phyloP scores from a whole-genome alignment of 2,329 filamentous ascomycete genomes.

The Scytalidium sp. region DNA sequence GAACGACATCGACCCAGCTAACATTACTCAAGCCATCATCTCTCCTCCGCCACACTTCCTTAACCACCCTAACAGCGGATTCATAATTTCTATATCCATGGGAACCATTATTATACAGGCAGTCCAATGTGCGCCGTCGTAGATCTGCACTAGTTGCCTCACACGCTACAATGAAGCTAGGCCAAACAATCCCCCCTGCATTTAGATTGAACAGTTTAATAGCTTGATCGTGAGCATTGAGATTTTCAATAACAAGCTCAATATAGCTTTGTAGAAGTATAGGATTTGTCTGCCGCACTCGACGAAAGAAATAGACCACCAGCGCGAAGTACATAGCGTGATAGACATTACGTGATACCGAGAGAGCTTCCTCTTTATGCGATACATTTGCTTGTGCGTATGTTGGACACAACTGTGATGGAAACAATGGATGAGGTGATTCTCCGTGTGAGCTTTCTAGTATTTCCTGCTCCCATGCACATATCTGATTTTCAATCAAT shows the following conservation, averaged over 20 bases:
- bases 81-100: background rate
- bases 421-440: slow-evolving; percentile 10
- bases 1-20: slow-evolving; percentile 11
- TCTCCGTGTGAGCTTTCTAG: slow-evolving; percentile 1
- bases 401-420: background rate
- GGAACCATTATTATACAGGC: slow-evolving; percentile 12
- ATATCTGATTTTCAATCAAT: slow-evolving; percentile 11
- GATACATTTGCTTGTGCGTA: background rate
- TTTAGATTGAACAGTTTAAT: slow-evolving; percentile 8
- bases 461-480: slow-evolving; percentile 8
- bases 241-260: slow-evolving; percentile 8
- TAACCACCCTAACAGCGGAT: slow-evolving; percentile 10
- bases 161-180: slow-evolving; percentile 12
- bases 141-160: slow-evolving; percentile 9
- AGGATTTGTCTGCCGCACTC: slow-evolving; percentile 12
- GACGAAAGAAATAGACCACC: slow-evolving; percentile 13
- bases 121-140: slow-evolving; percentile 9
- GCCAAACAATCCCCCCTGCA: slow-evolving; percentile 10
- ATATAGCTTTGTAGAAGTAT: slow-evolving; percentile 13
- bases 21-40: slow-evolving; percentile 8
- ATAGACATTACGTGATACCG: background rate
- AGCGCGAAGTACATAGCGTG: slow-evolving; percentile 11
- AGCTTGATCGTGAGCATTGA: slow-evolving; percentile 11
- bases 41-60: slow-evolving; percentile 12
- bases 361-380: background rate